Base-by-base conservation (phyloP, 805 yeast genomes). In the Sungouiozyma ichnusensis region DNA sequence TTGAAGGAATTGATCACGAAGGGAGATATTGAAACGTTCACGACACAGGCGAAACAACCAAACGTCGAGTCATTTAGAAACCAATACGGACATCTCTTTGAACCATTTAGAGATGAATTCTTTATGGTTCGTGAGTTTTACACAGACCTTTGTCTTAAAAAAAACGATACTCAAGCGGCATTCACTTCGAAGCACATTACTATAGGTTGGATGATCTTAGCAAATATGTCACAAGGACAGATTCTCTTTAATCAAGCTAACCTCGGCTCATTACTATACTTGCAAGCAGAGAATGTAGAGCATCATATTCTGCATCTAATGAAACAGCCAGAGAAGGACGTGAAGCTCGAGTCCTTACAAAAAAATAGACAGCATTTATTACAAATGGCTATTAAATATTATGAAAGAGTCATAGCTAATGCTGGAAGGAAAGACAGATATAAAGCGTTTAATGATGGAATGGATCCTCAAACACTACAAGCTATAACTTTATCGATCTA, bases 401-500 rank as follows among this genome's bases (percentile, higher is more conserved):
- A 65, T 45, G 64, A 69, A 35, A 58, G 65, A 8, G 69, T 71
- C 16, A 47, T 72, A 5, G 36, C 18, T 1, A 32, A 33, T 15
- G 35, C 41, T 16, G 42, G 49, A 31, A 45, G 44, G 32, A 33
- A 17, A 9, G 37, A 43, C 11, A 8, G 33, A 14, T 5, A 2
- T 11, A n/a, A 31, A 3, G 39, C 46, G 13, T 24, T 35, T n/a
- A 45, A 42, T n/a, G 47, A 48, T 9, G 53, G 57, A 14, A 50
- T 67, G 16, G 67, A 66, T 33, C 48, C 51, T 8, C 57, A 57
- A n/a, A 55, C 78, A 14, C 71, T 71, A 33, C 82, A 81, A 48
- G 75, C 81, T 1, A 75, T 79, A 31, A 86, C 88, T 0, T 67
- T 87, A 55, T 76, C 94, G 0, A 73, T 84, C 0, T 87, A 82